Percentiles rank a stretch among this genome's conserved stretches.
Evolutionary conservation across 2,329 filamentous ascomycete species (phyloP).

Genomic region (Aspergillus costaricaensis): DNA sequence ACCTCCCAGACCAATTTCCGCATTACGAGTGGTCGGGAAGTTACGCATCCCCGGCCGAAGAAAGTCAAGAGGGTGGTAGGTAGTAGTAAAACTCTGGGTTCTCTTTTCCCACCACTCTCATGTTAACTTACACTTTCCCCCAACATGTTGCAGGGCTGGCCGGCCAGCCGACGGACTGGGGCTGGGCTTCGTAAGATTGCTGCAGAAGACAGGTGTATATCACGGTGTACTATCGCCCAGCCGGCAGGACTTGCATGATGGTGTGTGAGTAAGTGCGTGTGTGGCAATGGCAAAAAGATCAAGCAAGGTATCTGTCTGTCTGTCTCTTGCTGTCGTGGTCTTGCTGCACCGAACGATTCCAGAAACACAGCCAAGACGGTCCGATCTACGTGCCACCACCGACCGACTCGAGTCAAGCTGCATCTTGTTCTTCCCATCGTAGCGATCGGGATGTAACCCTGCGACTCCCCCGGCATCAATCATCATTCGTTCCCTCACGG

Average conservation of each 20-base stretch:
- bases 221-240: background rate
- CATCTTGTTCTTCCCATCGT: constrained; percentile 2
- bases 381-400: constrained; percentile 21
- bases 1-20: background rate
- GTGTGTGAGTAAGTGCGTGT: background rate
- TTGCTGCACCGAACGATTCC: constrained; percentile 42
- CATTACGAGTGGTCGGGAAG: background rate
- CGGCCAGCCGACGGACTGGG: too few species aligned
- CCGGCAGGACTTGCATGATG: background rate
- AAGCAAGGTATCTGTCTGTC: background rate
- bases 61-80: background rate
- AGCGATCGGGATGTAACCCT: constrained; percentile 7
- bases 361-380: constrained; percentile 31
- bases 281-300: constrained; percentile 13
- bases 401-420: constrained; percentile 14
- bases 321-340: constrained; percentile 3
- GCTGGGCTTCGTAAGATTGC: background rate
- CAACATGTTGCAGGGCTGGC: too few species aligned
- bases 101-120: too few species aligned
- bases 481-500: constrained; percentile 6
- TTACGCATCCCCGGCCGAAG: background rate
- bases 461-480: background rate
- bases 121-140: too few species aligned
- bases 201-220: background rate
- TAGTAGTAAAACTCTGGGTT: background rate